A percentile compares a stretch with the other conserved stretches of the same genome.
Conservation (phyloP, 768 basidiomycete genomes). For the Calocera viscosa region DNA sequence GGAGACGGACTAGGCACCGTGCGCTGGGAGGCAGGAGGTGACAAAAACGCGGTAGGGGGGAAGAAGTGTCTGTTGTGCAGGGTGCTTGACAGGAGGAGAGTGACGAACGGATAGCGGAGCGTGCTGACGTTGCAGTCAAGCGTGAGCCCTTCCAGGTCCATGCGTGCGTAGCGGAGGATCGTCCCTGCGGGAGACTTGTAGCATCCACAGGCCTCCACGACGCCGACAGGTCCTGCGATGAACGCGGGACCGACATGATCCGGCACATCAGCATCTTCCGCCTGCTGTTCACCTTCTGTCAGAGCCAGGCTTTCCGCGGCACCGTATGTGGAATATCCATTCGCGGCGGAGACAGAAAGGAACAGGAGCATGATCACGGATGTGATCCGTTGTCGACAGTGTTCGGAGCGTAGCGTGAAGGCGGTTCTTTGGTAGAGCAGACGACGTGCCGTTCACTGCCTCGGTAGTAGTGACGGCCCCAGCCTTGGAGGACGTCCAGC, state of each 20-base stretch:
- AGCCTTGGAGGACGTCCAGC: slow-evolving; percentile 41
- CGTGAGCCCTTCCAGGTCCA: slow-evolving; percentile 96
- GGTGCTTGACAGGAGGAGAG: slow-evolving; percentile 75
- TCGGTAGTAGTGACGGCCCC: not conserved
- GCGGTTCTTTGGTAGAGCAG: not conserved
- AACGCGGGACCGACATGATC: too few relatives aligned
- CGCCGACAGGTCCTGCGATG: too few relatives aligned
- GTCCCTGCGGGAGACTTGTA: slow-evolving; percentile 97
- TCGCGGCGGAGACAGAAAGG: slow-evolving; percentile 86
- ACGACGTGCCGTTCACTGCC: not conserved
- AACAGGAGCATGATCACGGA: slow-evolving; percentile 78
- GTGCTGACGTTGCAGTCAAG: slow-evolving; percentile 94
- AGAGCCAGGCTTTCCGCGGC: not conserved
- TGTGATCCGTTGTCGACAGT: slow-evolving; percentile 82
- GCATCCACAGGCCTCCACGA: slow-evolving; percentile 55
- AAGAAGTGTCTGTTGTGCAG: slow-evolving; percentile 99
- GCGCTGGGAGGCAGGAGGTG: slow-evolving; percentile 76
- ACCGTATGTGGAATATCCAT: slow-evolving; percentile 85
- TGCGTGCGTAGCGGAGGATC: slow-evolving; percentile 86
- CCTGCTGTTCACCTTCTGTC: not conserved
- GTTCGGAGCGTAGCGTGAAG: slow-evolving; percentile 39
- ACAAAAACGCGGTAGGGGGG: slow-evolving; percentile 97
- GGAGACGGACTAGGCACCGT: slow-evolving; percentile 85
- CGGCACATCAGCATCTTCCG: not conserved
- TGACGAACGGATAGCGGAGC: slow-evolving; percentile 88